Evolutionary conservation across 352 stramenopile genomes (phyloP), one percentile per base, ranked within the genome.

Genomic region (Phytophthora constricta): DNA sequence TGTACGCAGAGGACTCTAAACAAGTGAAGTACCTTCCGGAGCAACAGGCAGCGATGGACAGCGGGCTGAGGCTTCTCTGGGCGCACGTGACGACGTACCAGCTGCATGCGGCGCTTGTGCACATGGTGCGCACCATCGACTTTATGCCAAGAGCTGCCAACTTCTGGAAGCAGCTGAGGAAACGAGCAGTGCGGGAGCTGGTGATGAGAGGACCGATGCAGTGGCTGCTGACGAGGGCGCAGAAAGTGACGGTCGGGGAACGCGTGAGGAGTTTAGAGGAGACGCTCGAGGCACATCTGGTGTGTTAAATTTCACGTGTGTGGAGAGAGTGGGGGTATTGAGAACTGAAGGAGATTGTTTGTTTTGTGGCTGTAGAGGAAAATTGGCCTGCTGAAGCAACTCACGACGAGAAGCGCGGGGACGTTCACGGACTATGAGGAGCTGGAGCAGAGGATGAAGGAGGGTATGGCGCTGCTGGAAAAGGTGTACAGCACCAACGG

Each of bases 101-200:
- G 53, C 57, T 91, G 33, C 73, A 90, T 27, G 66, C 82, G 11
- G 86, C 86, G 33, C 70, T 92, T 7, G 70, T 82, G 13, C 74
- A 92, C 49, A 52, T 92, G 10, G 75, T 94, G 49, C 63, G 69
- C 28, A 82, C 79, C 14, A 80, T 94, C 33, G 80, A 91, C 61
- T 90, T 86, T 48, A 86, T 94, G 25, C 86, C 86, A n/a, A 72
- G 85, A 14, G 65, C 84, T 2, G 68, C 92, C 22, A 62, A 62
- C 27, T 94, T 86, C 64, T 94, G 86, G 86, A 94, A 91, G 65
- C 63, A 74, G 19, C 47, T 82, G 70, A 74, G 65, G 31, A 81
- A 77, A 19, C 68, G 73, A 1, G 79, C 80, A 0, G 41, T 89
- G 31, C 78, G 84, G 5, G 84, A 87, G 9, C 67, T 72, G 4